phyloP scores from a whole-genome alignment of 2,329 filamentous ascomycete species.

The Cercospora nicotianae region DNA sequence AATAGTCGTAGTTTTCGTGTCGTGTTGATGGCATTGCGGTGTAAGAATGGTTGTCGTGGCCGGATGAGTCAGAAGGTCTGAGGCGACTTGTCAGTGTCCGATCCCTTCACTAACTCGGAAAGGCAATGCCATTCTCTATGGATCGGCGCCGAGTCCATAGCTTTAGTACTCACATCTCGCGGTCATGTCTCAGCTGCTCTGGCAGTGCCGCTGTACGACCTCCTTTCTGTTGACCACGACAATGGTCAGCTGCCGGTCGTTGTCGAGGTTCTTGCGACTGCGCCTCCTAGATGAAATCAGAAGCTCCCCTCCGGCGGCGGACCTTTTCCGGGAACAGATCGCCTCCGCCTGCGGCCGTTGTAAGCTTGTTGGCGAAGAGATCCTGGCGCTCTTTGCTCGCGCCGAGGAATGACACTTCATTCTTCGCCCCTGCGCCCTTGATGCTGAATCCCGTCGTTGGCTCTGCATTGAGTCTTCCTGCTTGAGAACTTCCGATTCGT shows the following conservation, averaged over 20 bases:
- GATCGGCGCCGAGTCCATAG: not conserved
- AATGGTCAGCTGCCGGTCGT: not conserved
- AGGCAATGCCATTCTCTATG: not conserved
- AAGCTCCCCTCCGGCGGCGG: conserved; percentile 16
- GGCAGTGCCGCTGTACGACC: not conserved
- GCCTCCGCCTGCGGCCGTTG: conserved; percentile 11
- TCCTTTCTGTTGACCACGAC: not conserved
- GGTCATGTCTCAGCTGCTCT: not conserved
- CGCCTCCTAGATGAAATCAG: conserved; percentile 21
- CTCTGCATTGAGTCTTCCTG: conserved; percentile 20
- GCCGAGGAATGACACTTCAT: conserved; percentile 36
- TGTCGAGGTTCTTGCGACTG: conserved; percentile 3
- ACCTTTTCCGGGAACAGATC: conserved; percentile 26
- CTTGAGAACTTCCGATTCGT: conserved; percentile 21
- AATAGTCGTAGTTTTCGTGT: not conserved
- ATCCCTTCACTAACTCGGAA: not conserved
- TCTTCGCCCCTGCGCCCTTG: conserved; percentile 33
- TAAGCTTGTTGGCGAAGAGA: conserved; percentile 14
- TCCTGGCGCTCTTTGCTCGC: conserved; percentile 29
- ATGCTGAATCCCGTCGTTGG: conserved; percentile 38
- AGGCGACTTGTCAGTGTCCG: not conserved
- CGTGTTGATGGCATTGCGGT: not conserved
- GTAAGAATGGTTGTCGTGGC: not conserved
- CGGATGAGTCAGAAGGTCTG: not conserved
- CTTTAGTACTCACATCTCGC: not conserved